Evolutionary conservation across 1,139 yeast species (phyloP).

Genomic region (Hyphopichia fennica): DNA sequence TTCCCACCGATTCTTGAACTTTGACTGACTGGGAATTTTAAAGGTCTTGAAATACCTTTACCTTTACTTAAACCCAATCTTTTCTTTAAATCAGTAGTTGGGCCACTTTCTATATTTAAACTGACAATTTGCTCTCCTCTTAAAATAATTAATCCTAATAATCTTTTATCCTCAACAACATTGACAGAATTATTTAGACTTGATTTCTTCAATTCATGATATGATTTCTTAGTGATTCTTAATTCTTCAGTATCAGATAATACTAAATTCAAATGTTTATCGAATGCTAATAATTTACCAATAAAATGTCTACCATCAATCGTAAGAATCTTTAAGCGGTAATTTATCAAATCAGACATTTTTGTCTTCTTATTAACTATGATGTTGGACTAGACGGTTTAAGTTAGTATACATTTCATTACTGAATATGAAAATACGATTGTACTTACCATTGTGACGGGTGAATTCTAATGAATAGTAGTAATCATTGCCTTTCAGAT

Average conservation of each 20-base stretch:
- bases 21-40: conserved; percentile 30
- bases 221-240: conserved; percentile 66
- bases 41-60: conserved; percentile 43
- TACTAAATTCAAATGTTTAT: conserved; percentile 85
- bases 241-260: conserved; percentile 83
- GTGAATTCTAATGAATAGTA: background rate
- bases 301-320: conserved; percentile 72
- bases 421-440: no score
- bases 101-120: conserved; percentile 78
- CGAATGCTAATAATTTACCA: conserved; percentile 86
- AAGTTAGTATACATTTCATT: background rate
- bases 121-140: conserved; percentile 92
- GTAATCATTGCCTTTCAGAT: background rate
- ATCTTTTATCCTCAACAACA: conserved; percentile 59
- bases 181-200: conserved; percentile 10
- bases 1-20: conserved; percentile 12
- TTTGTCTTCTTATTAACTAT: conserved; percentile 46
- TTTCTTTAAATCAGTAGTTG: conserved; percentile 50
- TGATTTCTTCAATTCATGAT: conserved; percentile 37
- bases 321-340: conserved; percentile 70
- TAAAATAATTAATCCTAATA: conserved; percentile 76
- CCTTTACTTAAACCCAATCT: conserved; percentile 47
- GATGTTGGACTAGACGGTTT: background rate
- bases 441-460: background rate
- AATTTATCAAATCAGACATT: conserved; percentile 71